phyloP scores from a whole-genome alignment of 2,329 filamentous ascomycete species.

The Emmonsiellopsis sp. region DNA sequence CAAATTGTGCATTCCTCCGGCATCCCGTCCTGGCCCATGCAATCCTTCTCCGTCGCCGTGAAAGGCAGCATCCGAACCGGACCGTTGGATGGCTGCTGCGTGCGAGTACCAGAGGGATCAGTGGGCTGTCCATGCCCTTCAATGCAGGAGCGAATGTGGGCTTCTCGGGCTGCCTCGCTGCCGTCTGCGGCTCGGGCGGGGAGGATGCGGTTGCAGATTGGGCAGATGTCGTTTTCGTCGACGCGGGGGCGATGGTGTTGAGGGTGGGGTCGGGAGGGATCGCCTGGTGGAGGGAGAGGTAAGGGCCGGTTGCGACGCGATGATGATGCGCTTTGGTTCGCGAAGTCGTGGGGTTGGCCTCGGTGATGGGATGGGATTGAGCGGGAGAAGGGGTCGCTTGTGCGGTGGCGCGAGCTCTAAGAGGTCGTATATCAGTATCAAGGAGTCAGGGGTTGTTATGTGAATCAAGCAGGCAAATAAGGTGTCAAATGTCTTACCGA shows the following conservation, averaged over 20 bases:
- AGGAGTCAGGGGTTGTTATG: neutral
- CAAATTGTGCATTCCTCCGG: conserved; percentile 54
- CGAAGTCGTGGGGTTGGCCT: neutral
- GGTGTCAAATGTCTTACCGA: neutral
- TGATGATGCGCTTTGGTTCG: neutral
- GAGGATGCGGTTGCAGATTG: conserved; percentile 34
- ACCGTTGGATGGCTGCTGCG: neutral
- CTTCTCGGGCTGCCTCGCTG: conserved; percentile 33
- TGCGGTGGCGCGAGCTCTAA: conserved; percentile 2
- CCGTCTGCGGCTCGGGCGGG: conserved; percentile 28
- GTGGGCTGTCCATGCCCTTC: conserved; percentile 19
- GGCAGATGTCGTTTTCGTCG: conserved; percentile 37
- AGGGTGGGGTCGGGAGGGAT: conserved; percentile 8
- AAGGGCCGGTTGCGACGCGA: conserved; percentile 6
- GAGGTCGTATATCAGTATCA: neutral
- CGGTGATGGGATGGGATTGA: conserved; percentile 4
- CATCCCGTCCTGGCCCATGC: conserved; percentile 43
- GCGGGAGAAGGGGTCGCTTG: neutral
- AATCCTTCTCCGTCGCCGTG: conserved; percentile 55
- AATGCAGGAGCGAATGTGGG: conserved; percentile 37
- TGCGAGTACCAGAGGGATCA: neutral
- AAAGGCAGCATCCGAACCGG: conserved; percentile 37
- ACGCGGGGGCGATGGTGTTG: conserved; percentile 16
- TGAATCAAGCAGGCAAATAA: neutral
- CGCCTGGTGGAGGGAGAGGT: neutral